A percentile compares a stretch with the other conserved stretches of the same genome.
Evolutionary conservation across 1,139 yeast genomes (phyloP).

Genomic region (Nakaseomyces glabratus): DNA sequence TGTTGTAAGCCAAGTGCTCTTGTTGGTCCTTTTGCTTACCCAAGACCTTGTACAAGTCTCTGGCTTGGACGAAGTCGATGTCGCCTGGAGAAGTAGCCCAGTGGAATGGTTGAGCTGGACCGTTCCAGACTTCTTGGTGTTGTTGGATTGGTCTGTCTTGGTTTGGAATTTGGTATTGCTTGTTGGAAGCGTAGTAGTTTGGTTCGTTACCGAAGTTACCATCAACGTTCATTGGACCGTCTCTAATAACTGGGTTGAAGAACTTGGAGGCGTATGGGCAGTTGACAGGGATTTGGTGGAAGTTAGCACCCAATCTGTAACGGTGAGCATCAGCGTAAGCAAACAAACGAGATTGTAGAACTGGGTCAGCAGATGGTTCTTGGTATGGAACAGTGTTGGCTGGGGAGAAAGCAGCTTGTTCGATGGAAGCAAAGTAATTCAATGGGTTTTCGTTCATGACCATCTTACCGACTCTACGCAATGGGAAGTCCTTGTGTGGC

Average conservation of each 20-base stretch:
- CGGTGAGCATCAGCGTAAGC: conserved; percentile 56
- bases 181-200: conserved; percentile 55
- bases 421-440: conserved; percentile 51
- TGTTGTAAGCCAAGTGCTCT: conserved; percentile 72
- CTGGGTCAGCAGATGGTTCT: conserved; percentile 54
- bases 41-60: conserved; percentile 59
- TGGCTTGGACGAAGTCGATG: conserved; percentile 61
- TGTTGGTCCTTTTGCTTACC: conserved; percentile 74
- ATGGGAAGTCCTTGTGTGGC: conserved; percentile 51
- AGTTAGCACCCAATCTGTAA: conserved; percentile 53
- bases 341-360: conserved; percentile 48
- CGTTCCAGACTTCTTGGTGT: conserved; percentile 80
- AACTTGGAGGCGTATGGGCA: conserved; percentile 44
- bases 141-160: conserved; percentile 38
- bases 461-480: conserved; percentile 49
- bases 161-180: conserved; percentile 29
- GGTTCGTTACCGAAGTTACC: conserved; percentile 83
- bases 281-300: conserved; percentile 60
- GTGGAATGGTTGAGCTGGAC: conserved; percentile 82
- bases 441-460: conserved; percentile 48
- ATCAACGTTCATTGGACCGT: conserved; percentile 76
- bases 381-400: conserved; percentile 52
- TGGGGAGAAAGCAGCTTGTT: conserved; percentile 53
- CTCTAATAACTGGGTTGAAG: conserved; percentile 69
- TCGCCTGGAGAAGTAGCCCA: conserved; percentile 62